Conservation (phyloP, 2,329 filamentous ascomycete genomes). For the Trichoderma afroharzianum region DNA sequence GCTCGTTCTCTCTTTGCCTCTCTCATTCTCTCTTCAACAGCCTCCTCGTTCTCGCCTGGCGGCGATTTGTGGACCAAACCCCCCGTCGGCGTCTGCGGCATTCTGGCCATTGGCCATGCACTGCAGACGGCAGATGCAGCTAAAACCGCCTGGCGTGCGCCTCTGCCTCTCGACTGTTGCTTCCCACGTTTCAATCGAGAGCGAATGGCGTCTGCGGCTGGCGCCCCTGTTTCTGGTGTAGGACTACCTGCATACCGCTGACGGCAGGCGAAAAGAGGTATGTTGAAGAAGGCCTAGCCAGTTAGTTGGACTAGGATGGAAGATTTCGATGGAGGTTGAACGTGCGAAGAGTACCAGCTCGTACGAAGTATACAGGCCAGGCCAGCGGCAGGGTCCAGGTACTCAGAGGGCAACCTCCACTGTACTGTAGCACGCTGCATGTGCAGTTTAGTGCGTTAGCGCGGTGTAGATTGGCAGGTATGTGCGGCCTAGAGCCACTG, state of each 20-base stretch:
- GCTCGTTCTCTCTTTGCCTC: neutral
- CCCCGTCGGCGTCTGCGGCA: neutral
- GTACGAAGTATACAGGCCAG: neutral
- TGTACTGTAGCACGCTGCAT: neutral
- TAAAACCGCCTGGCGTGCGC: neutral
- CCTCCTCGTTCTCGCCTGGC: neutral
- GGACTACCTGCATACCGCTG: neutral
- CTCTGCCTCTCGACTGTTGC: neutral
- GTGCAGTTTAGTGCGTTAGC: neutral
- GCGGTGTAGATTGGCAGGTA: neutral
- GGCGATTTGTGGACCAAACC: neutral
- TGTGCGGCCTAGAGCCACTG: neutral
- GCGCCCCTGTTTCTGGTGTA: neutral
- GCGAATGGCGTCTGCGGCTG: slow-evolving; percentile 1
- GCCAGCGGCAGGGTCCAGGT: neutral
- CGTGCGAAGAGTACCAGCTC: neutral
- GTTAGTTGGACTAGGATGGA: neutral
- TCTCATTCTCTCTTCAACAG: neutral
- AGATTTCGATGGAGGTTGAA: neutral
- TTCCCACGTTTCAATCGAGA: neutral
- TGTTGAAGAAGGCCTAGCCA: neutral
- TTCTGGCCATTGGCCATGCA: neutral
- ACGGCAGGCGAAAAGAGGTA: neutral
- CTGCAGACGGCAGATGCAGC: slow-evolving; percentile 1
- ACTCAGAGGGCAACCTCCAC: neutral